These are phyloP conservation scores for Cynara cardunculus DNA, from an alignment of 129 eudicot genomes.

Conservation along the genomic window DNA sequence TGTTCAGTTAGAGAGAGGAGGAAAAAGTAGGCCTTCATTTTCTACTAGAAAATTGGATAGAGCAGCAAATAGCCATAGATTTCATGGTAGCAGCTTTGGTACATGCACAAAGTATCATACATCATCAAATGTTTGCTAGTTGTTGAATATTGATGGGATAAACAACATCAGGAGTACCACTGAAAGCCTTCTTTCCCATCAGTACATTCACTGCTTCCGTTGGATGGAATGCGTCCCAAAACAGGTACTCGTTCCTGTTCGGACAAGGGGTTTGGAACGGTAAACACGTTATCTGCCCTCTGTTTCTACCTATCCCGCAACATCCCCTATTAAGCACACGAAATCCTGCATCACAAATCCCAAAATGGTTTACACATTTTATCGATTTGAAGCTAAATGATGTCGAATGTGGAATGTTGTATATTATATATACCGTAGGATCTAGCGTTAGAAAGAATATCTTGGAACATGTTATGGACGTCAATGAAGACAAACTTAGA, in stretches of 20 bases:
- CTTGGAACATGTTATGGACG: slow-evolving; percentile 71
- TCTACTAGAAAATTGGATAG: slow-evolving; percentile 17
- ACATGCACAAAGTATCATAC: neutral
- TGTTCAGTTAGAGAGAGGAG: neutral
- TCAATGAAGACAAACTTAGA: slow-evolving; percentile 56
- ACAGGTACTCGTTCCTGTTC: slow-evolving; percentile 62
- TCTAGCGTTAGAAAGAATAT: slow-evolving; percentile 56
- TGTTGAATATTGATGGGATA: slow-evolving; percentile 79
- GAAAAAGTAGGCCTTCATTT: neutral
- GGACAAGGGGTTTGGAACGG: slow-evolving; percentile 83
- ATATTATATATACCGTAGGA: slow-evolving; percentile 54
- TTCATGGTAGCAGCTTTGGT: neutral
- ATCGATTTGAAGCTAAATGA: neutral
- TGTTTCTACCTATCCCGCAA: slow-evolving; percentile 81
- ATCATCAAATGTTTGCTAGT: slow-evolving; percentile 50
- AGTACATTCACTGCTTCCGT: slow-evolving; percentile 73
- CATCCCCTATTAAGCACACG: slow-evolving; percentile 65
- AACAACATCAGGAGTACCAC: slow-evolving; percentile 42
- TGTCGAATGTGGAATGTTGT: neutral
- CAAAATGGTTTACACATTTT: neutral
- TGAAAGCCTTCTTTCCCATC: slow-evolving; percentile 70
- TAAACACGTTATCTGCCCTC: slow-evolving; percentile 88
- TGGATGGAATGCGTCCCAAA: slow-evolving; percentile 97
- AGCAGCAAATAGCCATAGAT: slow-evolving; percentile 13
- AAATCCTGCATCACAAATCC: slow-evolving; percentile 49